phyloP scores from a whole-genome alignment of 768 basidiomycete genomes.

The Lepiota brunneoincarnata region DNA sequence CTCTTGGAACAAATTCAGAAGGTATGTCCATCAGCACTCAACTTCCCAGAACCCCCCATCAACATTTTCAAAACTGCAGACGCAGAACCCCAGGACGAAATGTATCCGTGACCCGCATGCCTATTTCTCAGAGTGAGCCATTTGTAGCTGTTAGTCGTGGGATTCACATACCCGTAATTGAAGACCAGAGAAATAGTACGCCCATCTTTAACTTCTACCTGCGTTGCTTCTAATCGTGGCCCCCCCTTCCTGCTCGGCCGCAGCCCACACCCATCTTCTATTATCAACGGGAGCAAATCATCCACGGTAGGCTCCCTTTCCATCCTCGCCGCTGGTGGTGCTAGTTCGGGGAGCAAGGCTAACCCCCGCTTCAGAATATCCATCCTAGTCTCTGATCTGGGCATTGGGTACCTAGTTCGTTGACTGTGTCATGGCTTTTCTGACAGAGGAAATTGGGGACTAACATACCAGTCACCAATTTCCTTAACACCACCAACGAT shows the following conservation, averaged over 20 bases:
- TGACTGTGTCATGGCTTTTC: not conserved
- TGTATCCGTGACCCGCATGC: constrained; percentile 6
- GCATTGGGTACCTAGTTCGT: constrained; percentile 51
- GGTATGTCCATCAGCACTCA: not conserved
- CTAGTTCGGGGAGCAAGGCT: constrained; percentile 53
- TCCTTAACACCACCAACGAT: constrained; percentile 64
- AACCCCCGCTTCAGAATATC: constrained; percentile 59
- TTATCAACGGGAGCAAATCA: constrained; percentile 43
- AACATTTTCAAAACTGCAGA: constrained; percentile 6
- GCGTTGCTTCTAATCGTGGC: constrained; percentile 49
- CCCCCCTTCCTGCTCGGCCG: constrained; percentile 58
- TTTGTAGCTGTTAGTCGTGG: not conserved
- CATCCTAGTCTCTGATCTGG: constrained; percentile 58
- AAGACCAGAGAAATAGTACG: constrained; percentile 47
- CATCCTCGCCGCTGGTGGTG: constrained; percentile 48
- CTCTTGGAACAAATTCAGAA: no score
- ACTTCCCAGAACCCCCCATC: not conserved
- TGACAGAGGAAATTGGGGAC: not conserved
- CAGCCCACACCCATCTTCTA: constrained; percentile 48
- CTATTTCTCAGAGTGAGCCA: not conserved
- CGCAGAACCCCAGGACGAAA: constrained; percentile 8
- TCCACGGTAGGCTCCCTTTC: constrained; percentile 42
- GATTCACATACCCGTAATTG: constrained; percentile 59
- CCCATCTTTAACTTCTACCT: constrained; percentile 23
- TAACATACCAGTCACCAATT: constrained; percentile 56